A percentile compares a stretch with the other conserved stretches of the same genome.
Evolutionary conservation across 306 rosid genomes (phyloP).

Genomic region (Rubus parviflorus): DNA sequence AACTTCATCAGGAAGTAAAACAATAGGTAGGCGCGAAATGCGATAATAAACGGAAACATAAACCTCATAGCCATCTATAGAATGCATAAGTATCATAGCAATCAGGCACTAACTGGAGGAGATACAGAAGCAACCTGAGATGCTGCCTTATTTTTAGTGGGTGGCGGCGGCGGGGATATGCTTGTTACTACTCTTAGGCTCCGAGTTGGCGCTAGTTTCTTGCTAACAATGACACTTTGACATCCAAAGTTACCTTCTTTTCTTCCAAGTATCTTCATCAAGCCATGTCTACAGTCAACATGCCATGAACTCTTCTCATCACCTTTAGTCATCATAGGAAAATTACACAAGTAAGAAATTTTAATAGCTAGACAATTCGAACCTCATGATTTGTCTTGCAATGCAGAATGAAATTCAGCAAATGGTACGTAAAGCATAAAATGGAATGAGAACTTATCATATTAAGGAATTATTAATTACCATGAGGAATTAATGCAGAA

Average conservation of each 20-base stretch:
- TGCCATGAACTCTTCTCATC: conserved; percentile 1
- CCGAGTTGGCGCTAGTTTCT: not conserved
- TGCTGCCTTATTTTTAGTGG: not conserved
- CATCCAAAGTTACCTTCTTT: conserved; percentile 14
- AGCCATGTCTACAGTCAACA: conserved; percentile 16
- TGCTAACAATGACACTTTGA: not conserved
- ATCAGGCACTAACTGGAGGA: conserved; percentile 9
- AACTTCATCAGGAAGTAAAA: too few species aligned
- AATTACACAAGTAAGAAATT: not conserved
- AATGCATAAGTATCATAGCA: not conserved
- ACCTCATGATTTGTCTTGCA: not conserved
- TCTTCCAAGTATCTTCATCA: not conserved
- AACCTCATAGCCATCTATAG: not conserved
- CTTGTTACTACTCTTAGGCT: not conserved
- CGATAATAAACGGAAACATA: too few species aligned
- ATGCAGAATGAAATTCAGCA: not conserved
- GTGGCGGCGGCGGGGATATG: conserved; percentile 37
- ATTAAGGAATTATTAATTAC: conserved; percentile 18
- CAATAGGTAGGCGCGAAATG: too few species aligned
- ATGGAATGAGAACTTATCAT: not conserved
- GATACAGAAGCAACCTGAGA: not conserved
- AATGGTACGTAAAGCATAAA: not conserved
- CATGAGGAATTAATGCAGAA: conserved; percentile 15
- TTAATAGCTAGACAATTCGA: not conserved
- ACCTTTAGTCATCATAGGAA: conserved; percentile 15